These are phyloP conservation scores for Microcos paniculata DNA, from an alignment of 345 rosid species.

Conservation along the genomic window DNA sequence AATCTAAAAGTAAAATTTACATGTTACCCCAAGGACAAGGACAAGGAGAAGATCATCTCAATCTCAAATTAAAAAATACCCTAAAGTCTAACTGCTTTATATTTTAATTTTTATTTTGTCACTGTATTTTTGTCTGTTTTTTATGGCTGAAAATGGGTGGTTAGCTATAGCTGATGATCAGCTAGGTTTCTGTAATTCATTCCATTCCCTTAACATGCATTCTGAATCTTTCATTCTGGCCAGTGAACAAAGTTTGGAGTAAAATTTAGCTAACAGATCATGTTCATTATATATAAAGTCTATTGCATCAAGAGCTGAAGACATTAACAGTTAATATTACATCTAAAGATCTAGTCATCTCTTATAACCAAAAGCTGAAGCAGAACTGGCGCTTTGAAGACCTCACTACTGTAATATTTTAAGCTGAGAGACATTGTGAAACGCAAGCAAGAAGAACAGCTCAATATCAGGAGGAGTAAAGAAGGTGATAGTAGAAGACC, in stretches of 20 bases:
- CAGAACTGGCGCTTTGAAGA: background rate
- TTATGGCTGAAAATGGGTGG: too few species aligned
- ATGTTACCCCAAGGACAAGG: too few species aligned
- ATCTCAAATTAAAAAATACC: background rate
- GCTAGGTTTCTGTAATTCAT: too few species aligned
- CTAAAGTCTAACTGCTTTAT: background rate
- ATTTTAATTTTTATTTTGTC: background rate
- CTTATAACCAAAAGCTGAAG: background rate
- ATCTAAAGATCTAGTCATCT: background rate
- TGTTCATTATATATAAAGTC: too few species aligned
- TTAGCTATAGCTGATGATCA: too few species aligned
- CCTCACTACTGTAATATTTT: background rate
- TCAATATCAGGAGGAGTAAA: constrained; percentile 38
- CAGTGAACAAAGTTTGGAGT: too few species aligned
- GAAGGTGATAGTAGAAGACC: constrained; percentile 21
- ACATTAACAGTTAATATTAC: too few species aligned
- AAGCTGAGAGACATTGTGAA: constrained; percentile 15
- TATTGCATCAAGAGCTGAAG: too few species aligned
- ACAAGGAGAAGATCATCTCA: background rate
- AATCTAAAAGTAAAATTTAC: background rate
- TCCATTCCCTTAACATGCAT: too few species aligned
- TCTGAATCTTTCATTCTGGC: too few species aligned
- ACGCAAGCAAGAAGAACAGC: constrained; percentile 39
- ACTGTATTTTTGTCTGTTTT: background rate
- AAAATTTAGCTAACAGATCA: too few species aligned